Evolutionary conservation across 345 rosid species (phyloP).

Genomic region (Laguncularia racemosa): DNA sequence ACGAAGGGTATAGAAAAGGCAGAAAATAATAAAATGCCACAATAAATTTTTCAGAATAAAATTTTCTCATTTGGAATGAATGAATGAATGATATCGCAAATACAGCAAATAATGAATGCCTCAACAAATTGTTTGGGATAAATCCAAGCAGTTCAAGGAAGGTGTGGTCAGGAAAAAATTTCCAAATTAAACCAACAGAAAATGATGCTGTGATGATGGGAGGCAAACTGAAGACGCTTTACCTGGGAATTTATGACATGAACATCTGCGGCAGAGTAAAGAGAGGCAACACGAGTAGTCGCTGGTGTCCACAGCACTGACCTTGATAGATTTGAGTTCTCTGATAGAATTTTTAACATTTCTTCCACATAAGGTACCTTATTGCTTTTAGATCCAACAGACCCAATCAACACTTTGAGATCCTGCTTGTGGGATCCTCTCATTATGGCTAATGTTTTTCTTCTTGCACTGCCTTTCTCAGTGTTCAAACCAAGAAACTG

Average conservation of each 20-base stretch:
- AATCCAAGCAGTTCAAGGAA: no score
- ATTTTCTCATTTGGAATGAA: no score
- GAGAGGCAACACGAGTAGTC: constrained; percentile 79
- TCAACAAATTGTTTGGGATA: no score
- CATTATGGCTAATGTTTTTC: constrained; percentile 18
- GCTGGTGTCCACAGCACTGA: constrained; percentile 78
- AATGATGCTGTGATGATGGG: neutral
- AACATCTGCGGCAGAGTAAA: constrained; percentile 93
- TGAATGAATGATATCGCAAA: no score
- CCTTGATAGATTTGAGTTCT: constrained; percentile 52
- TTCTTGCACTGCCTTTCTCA: constrained; percentile 11
- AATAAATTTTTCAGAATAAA: no score
- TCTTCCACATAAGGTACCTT: constrained; percentile 76
- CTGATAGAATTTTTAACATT: constrained; percentile 49
- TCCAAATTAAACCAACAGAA: neutral
- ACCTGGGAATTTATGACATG: constrained; percentile 95
- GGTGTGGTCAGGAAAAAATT: neutral
- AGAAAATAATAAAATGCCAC: no score
- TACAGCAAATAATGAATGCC: no score
- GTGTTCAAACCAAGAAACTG: constrained; percentile 8
- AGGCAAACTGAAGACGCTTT: constrained; percentile 8
- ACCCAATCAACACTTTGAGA: constrained; percentile 83
- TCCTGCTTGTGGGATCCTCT: constrained; percentile 28
- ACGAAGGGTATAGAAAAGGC: no score
- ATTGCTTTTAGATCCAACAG: constrained; percentile 97